Base-by-base conservation (phyloP, 257 asterid genomes). In the Prunella vulgaris region DNA sequence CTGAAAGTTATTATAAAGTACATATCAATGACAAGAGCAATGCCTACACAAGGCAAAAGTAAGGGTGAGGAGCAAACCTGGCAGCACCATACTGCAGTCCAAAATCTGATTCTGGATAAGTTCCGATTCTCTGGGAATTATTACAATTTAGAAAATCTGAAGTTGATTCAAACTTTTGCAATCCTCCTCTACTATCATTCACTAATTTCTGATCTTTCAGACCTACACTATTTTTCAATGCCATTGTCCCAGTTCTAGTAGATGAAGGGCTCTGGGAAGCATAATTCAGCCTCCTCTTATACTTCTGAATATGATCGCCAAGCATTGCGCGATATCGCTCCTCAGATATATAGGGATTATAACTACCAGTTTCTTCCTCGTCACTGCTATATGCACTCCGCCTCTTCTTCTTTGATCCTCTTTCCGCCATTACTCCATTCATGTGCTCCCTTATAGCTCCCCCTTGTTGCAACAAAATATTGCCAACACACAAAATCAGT, bases 251-350 rank as follows among this genome's bases (percentile, higher is more conserved):
- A 38, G 75, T 74, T 74, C 84, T 86, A 17, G 83, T 42, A 0
- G 86, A 63, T 56, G 86, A 83, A 57, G 84, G 81, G 69, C 77
- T 83, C 77, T 88, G 87, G 32, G 95, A 79, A 30, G 92, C 72
- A 68, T 84, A 84, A 72, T 80, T 84, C 33, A 35, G 64, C 84
- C 96, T 84, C 90, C 96, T 85, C 78, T 85, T 94, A 56, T 89
- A 94, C 82, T 87, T 91, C 68, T 85, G 90, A 51, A 94, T 72
- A 74, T 94, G 99, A 78, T 94, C 98, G 52, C 97, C 99, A 60
- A 94, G 93, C 99, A 94, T 94, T 59, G 94, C 85, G 71, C 97
- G 79, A 74, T 94, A 94, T 49, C 78, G 80, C 75, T 91, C 95
- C 84, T 94, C 99, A 1, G 99, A 87, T 38, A 94, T 86, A 71